These are phyloP conservation scores for Polysphondylium violaceum DNA, from an alignment of 78 protist species.

Conservation along the genomic window DNA sequence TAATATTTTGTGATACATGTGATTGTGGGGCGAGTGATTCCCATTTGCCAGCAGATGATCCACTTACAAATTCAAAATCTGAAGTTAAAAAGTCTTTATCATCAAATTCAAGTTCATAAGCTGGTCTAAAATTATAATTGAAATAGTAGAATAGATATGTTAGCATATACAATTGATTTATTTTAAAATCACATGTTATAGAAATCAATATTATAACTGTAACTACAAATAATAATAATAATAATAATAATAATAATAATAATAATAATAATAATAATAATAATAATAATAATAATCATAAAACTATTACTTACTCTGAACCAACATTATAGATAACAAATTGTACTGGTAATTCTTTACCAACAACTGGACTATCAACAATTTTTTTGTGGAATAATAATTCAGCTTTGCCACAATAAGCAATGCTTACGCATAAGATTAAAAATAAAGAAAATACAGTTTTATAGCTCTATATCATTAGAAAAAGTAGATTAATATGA, in stretches of 20 bases:
- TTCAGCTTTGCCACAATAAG: slow-evolving; percentile 25
- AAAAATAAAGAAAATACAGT: slow-evolving; percentile 34
- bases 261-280: background rate
- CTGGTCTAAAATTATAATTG: slow-evolving; percentile 23
- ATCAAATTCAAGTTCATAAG: slow-evolving; percentile 33
- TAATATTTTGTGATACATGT: slow-evolving; percentile 19
- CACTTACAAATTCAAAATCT: slow-evolving; percentile 41
- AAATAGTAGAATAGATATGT: background rate
- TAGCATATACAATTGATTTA: background rate
- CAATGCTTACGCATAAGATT: slow-evolving; percentile 15
- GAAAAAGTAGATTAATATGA: too few species aligned
- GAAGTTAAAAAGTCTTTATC: slow-evolving; percentile 30
- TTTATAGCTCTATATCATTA: slow-evolving; percentile 47
- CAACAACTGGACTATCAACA: slow-evolving; percentile 72
- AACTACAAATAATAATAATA: too few species aligned
- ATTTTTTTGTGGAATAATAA: slow-evolving; percentile 69
- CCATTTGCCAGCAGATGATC: slow-evolving; percentile 30
- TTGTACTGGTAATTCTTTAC: slow-evolving; percentile 45
- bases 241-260: too few species aligned
- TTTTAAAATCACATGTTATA: background rate
- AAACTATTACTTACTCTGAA: slow-evolving; percentile 5
- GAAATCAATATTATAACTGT: background rate
- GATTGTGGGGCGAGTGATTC: slow-evolving; percentile 23
- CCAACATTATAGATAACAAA: slow-evolving; percentile 66
- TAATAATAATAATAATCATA: background rate